Percentiles rank a stretch among this genome's conserved stretches.
These are phyloP conservation scores for Diaporthe citri DNA, from an alignment of 2,329 filamentous ascomycete genomes.

Conservation along the genomic window DNA sequence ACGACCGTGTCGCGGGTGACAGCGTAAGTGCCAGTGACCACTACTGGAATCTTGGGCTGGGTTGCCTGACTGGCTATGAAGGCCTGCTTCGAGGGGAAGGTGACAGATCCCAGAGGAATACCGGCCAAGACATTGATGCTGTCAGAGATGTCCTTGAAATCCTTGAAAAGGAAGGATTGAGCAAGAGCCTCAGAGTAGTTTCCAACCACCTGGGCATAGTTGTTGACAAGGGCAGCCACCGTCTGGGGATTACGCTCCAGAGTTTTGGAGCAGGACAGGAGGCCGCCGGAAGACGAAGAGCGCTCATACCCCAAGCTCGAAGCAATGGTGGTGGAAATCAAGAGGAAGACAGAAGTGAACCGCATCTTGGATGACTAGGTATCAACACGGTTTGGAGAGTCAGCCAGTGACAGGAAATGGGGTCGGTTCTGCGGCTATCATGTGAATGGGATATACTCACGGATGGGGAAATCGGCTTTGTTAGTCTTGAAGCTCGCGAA, in stretches of 20 bases:
- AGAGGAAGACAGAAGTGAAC: not conserved
- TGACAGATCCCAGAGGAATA: constrained; percentile 47
- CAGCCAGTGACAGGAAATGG: not conserved
- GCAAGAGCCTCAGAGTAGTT: constrained; percentile 37
- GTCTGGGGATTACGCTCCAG: not conserved
- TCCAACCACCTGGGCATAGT: constrained; percentile 36
- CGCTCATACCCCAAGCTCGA: not conserved
- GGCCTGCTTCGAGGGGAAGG: constrained; percentile 49
- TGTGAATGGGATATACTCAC: not conserved
- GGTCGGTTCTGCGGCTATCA: too few species aligned
- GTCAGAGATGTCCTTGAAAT: constrained; percentile 51
- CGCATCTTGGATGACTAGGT: constrained; percentile 5
- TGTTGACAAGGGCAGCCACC: constrained; percentile 17
- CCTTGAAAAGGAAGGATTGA: constrained; percentile 41
- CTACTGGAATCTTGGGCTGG: constrained; percentile 45
- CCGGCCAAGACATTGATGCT: constrained; percentile 50
- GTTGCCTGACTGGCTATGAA: constrained; percentile 49
- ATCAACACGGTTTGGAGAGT: not conserved
- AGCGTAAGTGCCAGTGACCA: constrained; percentile 45
- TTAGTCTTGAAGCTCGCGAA: not conserved
- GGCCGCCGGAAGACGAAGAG: not conserved
- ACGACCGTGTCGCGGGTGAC: constrained; percentile 48
- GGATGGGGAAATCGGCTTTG: not conserved
- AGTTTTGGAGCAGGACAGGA: not conserved
- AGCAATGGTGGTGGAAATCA: not conserved